Conservation (phyloP, 2,329 filamentous ascomycete genomes). For the Thelonectria blattea region DNA sequence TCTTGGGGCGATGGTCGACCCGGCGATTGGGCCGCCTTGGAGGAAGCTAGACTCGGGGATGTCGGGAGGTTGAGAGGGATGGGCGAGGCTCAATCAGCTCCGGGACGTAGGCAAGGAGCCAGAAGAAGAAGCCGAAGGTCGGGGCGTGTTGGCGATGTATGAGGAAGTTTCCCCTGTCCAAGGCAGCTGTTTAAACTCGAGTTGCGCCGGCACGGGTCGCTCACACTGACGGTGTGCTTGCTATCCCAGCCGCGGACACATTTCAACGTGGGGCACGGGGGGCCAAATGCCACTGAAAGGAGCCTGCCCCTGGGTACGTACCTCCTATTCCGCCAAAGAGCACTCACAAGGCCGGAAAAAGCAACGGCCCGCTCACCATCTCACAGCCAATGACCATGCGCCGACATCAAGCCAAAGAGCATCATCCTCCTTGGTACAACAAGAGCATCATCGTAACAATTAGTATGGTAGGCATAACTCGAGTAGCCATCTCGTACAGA, state of each 20-base stretch:
- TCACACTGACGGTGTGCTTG: conserved; percentile 36
- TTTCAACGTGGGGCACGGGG: conserved; percentile 39
- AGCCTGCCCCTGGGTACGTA: conserved; percentile 24
- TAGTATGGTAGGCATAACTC: neutral
- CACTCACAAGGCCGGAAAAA: conserved; percentile 16
- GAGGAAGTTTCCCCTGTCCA: conserved; percentile 26
- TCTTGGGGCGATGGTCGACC: conserved; percentile 43
- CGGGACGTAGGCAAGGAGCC: conserved; percentile 21
- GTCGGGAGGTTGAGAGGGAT: conserved; percentile 11
- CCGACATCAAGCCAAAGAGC: neutral
- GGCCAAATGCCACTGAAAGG: conserved; percentile 18
- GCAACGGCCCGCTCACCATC: conserved; percentile 18
- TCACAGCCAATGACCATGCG: neutral
- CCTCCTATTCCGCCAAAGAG: conserved; percentile 3
- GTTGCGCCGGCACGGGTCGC: conserved; percentile 35
- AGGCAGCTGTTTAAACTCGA: conserved; percentile 36
- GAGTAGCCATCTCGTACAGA: neutral
- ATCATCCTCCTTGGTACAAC: too few relatives aligned
- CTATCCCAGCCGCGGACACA: conserved; percentile 35
- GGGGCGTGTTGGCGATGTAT: conserved; percentile 10
- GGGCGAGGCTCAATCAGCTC: conserved; percentile 34
- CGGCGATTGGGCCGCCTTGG: conserved; percentile 40
- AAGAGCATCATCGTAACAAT: neutral
- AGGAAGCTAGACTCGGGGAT: conserved; percentile 37
- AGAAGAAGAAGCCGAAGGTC: conserved; percentile 4